These are phyloP conservation scores for Datura wrightii DNA, from an alignment of 257 asterid species.

Conservation along the genomic window DNA sequence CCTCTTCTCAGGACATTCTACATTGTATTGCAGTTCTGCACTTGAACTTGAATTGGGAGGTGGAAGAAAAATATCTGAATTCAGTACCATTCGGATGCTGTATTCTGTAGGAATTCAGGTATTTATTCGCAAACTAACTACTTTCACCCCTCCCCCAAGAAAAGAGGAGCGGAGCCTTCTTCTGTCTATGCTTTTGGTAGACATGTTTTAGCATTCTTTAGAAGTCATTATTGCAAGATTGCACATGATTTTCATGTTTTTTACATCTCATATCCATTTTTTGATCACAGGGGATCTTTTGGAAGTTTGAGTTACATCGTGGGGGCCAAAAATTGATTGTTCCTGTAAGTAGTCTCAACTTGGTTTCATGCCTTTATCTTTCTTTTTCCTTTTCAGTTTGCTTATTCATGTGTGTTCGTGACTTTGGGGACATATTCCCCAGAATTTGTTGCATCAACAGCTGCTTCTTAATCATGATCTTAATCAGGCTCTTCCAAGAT, in stretches of 20 bases:
- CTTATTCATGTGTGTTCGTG: neutral
- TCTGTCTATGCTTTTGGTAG: neutral
- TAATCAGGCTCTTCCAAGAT: slow-evolving; percentile 4
- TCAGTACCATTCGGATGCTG: slow-evolving; percentile 83
- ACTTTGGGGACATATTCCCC: neutral
- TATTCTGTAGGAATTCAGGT: slow-evolving; percentile 93
- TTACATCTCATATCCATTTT: slow-evolving; percentile 29
- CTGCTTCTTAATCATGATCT: neutral
- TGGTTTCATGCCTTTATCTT: neutral
- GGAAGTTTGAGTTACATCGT: slow-evolving; percentile 94
- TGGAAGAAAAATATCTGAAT: slow-evolving; percentile 89
- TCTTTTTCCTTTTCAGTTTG: slow-evolving; percentile 29
- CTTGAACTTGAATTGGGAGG: slow-evolving; percentile 96
- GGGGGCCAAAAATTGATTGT: slow-evolving; percentile 88
- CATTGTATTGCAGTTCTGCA: slow-evolving; percentile 55
- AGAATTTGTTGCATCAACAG: slow-evolving; percentile 4
- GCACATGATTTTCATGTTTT: slow-evolving; percentile 22
- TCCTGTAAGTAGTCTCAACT: slow-evolving; percentile 77
- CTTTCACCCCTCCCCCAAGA: slow-evolving; percentile 18
- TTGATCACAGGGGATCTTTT: slow-evolving; percentile 67
- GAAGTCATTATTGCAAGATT: neutral
- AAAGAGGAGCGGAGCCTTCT: slow-evolving; percentile 1
- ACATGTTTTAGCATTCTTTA: neutral
- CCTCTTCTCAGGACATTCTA: slow-evolving; percentile 35
- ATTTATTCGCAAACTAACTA: neutral